Evolutionary conservation across 306 rosid species (phyloP).

Genomic region (Hippophae tibetana): DNA sequence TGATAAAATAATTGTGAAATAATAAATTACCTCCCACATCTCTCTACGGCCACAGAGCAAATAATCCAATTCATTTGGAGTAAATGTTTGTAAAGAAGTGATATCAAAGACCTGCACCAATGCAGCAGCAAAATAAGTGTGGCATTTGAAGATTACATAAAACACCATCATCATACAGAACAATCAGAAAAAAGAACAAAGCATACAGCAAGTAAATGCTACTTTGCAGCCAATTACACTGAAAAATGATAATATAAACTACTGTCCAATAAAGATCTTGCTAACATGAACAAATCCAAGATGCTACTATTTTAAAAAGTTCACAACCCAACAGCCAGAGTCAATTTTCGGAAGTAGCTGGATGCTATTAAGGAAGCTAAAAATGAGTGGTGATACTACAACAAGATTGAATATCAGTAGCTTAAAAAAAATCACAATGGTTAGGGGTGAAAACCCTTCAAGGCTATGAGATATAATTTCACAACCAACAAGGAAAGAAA

Average conservation of each 20-base stretch:
- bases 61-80: slow-evolving; percentile 82
- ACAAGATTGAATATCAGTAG: too few species aligned
- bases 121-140: slow-evolving; percentile 9
- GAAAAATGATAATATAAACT: neutral
- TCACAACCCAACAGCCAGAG: too few species aligned
- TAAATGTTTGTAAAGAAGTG: slow-evolving; percentile 69
- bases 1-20: neutral
- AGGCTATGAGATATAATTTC: too few species aligned
- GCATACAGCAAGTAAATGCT: neutral
- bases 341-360: too few species aligned
- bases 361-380: too few species aligned
- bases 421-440: too few species aligned
- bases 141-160: neutral
- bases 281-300: too few species aligned
- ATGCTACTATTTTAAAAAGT: too few species aligned
- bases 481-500: too few species aligned
- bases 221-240: neutral
- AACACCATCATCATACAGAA: neutral
- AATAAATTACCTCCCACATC: slow-evolving; percentile 73
- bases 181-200: neutral
- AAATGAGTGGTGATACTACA: too few species aligned
- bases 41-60: slow-evolving; percentile 96
- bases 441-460: too few species aligned
- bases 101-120: slow-evolving; percentile 75
- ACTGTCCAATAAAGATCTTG: too few species aligned